Base-by-base conservation (phyloP, 148 eudicot genomes). In the Fagopyrum tataricum region DNA sequence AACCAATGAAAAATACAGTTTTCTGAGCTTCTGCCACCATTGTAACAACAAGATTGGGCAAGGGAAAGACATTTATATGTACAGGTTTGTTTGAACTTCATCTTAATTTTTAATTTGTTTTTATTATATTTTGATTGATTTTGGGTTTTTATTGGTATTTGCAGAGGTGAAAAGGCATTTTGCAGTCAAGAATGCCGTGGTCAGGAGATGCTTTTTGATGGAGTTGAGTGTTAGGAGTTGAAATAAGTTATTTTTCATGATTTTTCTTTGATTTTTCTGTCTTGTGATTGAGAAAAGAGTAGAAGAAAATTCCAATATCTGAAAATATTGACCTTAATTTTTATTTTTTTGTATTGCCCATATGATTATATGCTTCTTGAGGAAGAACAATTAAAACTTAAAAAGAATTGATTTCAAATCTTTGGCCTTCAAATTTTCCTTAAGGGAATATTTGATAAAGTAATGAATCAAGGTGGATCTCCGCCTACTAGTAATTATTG, bases 151-250 rank as follows among this genome's bases (percentile, higher is more conserved):
- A 69, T 49, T 78, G 71, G 49, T 18, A 26, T 51, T 23, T 85
- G 82, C 89, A 89, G 97, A 82, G 97, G 91, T 11, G 98, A 93
- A 64, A 90, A 87, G 79, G 90, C 87, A 15, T 93, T 93, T 81
- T 90, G 98, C 78, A 93, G 93, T 82, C 76, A 79, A 43, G 98
- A 92, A 76, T 90, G 97, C 85, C 84, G 97, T 12, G 70, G 82
- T 78, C 83, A 90, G 82, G 96, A 81, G 78, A 92, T 92, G 91
- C 79, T 90, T 69, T 86, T 78, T 40, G 95, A 92, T 76, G 85
- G 74, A 75, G 75, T 73, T 79, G 75, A 80, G 80, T 79, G 80
- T 75, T 81, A 69, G 71, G 56, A 67, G 39, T 71, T 46, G 55
- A 49, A 71, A 8, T 13, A 13, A 46, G 47, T 55, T 20, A 0